phyloP scores from a whole-genome alignment of 768 basidiomycete genomes.

The Pleurotus sapidus region DNA sequence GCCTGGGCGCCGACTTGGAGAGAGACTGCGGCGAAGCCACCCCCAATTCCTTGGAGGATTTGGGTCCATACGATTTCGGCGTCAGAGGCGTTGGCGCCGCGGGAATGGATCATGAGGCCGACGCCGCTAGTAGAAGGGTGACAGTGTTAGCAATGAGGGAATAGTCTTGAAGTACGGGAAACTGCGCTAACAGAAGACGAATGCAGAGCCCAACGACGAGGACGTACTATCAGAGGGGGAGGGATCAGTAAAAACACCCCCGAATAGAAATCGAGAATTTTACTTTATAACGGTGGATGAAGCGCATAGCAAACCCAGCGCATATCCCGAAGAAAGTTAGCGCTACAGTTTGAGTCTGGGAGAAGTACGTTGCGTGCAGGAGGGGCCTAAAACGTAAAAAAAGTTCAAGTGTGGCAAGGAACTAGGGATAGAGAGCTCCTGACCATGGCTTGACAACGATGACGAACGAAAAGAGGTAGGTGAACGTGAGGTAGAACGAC shows the following conservation, averaged over 20 bases:
- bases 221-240: slow-evolving; percentile 26
- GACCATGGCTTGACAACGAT: slow-evolving; percentile 49
- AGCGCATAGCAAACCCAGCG: slow-evolving; percentile 56
- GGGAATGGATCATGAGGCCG: slow-evolving; percentile 67
- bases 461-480: slow-evolving; percentile 73
- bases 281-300: slow-evolving; percentile 55
- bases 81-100: slow-evolving; percentile 54
- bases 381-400: slow-evolving; percentile 39
- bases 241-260: no score
- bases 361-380: slow-evolving; percentile 60
- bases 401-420: neutral
- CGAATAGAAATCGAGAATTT: neutral
- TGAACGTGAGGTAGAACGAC: slow-evolving; percentile 68
- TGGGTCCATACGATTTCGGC: slow-evolving; percentile 64
- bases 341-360: slow-evolving; percentile 54
- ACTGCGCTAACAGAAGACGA: slow-evolving; percentile 41
- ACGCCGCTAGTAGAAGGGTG: slow-evolving; percentile 41
- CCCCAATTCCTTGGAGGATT: slow-evolving; percentile 71
- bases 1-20: slow-evolving; percentile 65
- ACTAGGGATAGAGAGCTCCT: no score
- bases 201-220: slow-evolving; percentile 57
- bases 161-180: neutral
- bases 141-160: neutral
- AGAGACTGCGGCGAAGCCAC: slow-evolving; percentile 61
- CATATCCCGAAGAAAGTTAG: slow-evolving; percentile 63